Evolutionary conservation across 257 asterid genomes (phyloP).

Genomic region (Verbascum thapsus): DNA sequence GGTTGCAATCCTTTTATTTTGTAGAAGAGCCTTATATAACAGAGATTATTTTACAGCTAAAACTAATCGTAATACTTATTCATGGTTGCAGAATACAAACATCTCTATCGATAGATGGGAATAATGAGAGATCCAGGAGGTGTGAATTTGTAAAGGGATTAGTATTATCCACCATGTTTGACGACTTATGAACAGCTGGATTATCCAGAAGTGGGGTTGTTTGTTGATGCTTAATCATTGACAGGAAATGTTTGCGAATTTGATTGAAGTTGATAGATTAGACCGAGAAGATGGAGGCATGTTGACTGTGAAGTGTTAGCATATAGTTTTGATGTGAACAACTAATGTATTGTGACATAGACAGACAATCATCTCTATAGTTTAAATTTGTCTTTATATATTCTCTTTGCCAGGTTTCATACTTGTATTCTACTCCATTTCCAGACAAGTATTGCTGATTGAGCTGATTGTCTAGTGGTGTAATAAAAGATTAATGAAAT

Average conservation of each 20-base stretch:
- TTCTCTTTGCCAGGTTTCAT: slow-evolving; percentile 5
- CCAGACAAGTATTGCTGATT: background rate
- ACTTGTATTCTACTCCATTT: slow-evolving; percentile 9
- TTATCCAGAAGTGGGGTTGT: slow-evolving; percentile 16
- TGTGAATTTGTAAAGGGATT: slow-evolving; percentile 37
- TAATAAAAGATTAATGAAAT: too few relatives aligned
- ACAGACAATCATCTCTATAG: background rate
- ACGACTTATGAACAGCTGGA: slow-evolving; percentile 31
- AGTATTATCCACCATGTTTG: slow-evolving; percentile 35
- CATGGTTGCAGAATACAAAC: slow-evolving; percentile 31
- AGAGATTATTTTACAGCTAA: background rate
- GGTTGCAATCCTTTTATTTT: background rate
- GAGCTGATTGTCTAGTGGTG: background rate
- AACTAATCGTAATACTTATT: background rate
- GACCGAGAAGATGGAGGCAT: slow-evolving; percentile 18
- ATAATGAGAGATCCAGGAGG: slow-evolving; percentile 33
- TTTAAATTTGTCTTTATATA: slow-evolving; percentile 1
- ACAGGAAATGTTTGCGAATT: background rate
- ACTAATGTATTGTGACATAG: slow-evolving; percentile 28
- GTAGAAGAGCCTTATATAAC: background rate
- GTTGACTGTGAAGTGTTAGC: slow-evolving; percentile 20
- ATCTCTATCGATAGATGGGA: slow-evolving; percentile 30
- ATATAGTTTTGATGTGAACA: slow-evolving; percentile 6
- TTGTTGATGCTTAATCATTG: slow-evolving; percentile 10
- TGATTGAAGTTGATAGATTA: background rate